Evolutionary conservation across 108 stramenopile genomes (phyloP), one percentile per base, ranked within the genome.

Genomic region (Fragilariopsis cylindrus): DNA sequence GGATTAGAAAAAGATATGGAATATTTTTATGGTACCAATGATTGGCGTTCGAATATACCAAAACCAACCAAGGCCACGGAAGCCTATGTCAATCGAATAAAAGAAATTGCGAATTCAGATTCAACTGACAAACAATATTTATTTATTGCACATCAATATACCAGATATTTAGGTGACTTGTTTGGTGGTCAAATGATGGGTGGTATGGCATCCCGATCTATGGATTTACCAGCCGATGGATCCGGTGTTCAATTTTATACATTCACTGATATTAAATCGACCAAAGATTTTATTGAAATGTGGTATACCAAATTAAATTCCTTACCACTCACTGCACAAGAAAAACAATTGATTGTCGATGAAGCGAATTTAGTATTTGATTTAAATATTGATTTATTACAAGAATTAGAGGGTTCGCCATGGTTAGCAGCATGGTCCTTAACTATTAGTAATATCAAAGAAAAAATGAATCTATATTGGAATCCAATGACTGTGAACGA

Each of bases 151-250:
- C 88, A 88, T 78, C 83, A 85, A 48, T 88, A 88, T 71, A 81
- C 85, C 1, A 72, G 88, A 42, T 88, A 88, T 66, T 75, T 88
- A 5, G 88, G 88, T 19, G 88, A 88, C 44, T 70, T 88, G 19
- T 88, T 88, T 76, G 88, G 88, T 4, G 88, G 88, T 48, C 88
- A 88, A 65, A 88, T 88, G 88, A 88, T 88, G 88, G 73, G 83
- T 21, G 78, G 81, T 41, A 88, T 88, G 88, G 88, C 88, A 7
- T 63, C 60, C 7, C 75, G 73, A 21, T 66, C 65, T 21, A 56
- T 88, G 54, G 58, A 74, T 53, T 60, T 86, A 30, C 57, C 65
- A 43, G 44, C 57, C 45, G 69, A 73, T 44, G 88, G 86, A 48
- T 54, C 80, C 15, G 88, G 88, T 12, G 71, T 74, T 0, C 70